These are phyloP conservation scores for Saturnispora gosingensis DNA, from an alignment of 805 yeast genomes.

Conservation along the genomic window DNA sequence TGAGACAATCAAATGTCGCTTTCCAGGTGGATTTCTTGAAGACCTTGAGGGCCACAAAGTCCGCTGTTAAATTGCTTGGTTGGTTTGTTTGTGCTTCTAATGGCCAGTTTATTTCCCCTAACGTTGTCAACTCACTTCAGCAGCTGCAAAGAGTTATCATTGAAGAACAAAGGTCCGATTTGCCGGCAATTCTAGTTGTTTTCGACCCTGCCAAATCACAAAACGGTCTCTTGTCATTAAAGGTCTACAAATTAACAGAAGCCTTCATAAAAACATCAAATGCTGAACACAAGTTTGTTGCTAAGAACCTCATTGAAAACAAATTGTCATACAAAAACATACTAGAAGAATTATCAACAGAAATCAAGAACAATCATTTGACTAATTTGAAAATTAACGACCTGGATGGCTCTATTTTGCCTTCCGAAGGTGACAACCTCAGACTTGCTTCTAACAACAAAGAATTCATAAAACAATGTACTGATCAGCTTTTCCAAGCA, in stretches of 20 bases:
- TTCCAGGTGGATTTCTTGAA: constrained; percentile 63
- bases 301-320: constrained; percentile 51
- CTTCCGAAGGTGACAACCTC: constrained; percentile 19
- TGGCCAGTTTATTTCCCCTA: constrained; percentile 50
- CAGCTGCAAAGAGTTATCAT: constrained; percentile 39
- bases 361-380: constrained; percentile 59
- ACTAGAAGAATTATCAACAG: constrained; percentile 62
- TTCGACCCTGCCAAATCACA: constrained; percentile 65
- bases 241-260: constrained; percentile 59
- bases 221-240: constrained; percentile 53
- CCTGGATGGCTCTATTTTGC: constrained; percentile 7
- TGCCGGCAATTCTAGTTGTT: constrained; percentile 42
- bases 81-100: constrained; percentile 61
- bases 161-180: constrained; percentile 21
- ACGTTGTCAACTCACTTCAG: constrained; percentile 60
- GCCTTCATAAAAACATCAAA: constrained; percentile 43
- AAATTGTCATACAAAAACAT: constrained; percentile 56
- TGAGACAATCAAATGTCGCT: constrained; percentile 47
- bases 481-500: constrained; percentile 57
- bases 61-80: constrained; percentile 66
- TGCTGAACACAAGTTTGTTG: constrained; percentile 52
- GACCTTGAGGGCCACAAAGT: constrained; percentile 50
- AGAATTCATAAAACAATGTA: constrained; percentile 29
- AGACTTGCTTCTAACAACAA: constrained; percentile 33
- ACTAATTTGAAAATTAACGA: constrained; percentile 31